Evolutionary conservation across 129 eudicot genomes (phyloP).

Genomic region (Ambrosia artemisiifolia): DNA sequence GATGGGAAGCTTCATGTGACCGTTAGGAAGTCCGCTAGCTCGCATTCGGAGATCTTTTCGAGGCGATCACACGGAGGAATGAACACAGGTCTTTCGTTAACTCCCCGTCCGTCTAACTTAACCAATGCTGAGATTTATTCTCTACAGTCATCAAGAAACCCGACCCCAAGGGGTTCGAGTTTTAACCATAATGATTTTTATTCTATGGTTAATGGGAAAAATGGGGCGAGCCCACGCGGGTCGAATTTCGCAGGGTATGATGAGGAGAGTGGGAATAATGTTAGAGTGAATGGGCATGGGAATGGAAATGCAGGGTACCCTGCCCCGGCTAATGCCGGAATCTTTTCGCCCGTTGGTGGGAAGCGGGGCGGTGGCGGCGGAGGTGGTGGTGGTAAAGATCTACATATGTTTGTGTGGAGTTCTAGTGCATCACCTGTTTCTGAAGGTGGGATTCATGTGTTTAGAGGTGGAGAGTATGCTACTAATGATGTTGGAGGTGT

Average conservation of each 20-base stretch:
- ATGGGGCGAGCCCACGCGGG: too few species aligned
- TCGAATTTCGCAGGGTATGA: too few species aligned
- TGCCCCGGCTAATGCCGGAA: slow-evolving; percentile 65
- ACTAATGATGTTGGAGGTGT: slow-evolving; percentile 50
- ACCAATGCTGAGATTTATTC: slow-evolving; percentile 79
- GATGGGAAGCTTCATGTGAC: slow-evolving; percentile 82
- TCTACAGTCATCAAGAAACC: slow-evolving; percentile 65
- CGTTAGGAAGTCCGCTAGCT: slow-evolving; percentile 68
- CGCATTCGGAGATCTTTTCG: too few species aligned
- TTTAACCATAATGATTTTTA: slow-evolving; percentile 67
- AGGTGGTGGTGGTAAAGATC: slow-evolving; percentile 67
- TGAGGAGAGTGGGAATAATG: too few species aligned
- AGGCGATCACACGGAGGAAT: too few species aligned
- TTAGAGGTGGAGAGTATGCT: slow-evolving; percentile 62
- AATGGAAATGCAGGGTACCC: too few species aligned
- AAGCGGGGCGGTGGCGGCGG: slow-evolving; percentile 62
- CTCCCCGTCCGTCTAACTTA: slow-evolving; percentile 67
- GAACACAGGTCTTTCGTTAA: slow-evolving; percentile 23
- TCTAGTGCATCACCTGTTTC: slow-evolving; percentile 85
- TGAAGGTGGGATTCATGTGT: slow-evolving; percentile 80
- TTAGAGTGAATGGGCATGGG: too few species aligned
- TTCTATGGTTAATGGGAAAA: slow-evolving; percentile 51
- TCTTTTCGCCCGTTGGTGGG: slow-evolving; percentile 58
- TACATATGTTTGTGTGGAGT: slow-evolving; percentile 90
- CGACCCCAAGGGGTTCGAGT: slow-evolving; percentile 72